Base-by-base conservation (phyloP, 805 yeast species). In the Sporopachydermia lactativora region DNA sequence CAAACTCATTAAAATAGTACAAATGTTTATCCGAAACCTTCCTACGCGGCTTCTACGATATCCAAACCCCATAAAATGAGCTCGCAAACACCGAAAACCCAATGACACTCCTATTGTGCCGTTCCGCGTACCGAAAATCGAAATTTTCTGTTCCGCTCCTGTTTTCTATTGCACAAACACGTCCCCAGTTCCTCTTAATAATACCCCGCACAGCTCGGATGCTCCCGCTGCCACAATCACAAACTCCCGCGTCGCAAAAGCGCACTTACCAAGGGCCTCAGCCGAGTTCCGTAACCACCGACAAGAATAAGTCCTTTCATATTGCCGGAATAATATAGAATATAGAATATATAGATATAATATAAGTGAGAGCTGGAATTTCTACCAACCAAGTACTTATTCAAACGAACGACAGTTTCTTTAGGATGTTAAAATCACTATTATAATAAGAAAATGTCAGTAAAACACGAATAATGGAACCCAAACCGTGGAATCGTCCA, bases 251-350 rank as follows among this genome's bases (percentile, higher is more conserved):
- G 13, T 13, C 15, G 17, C 11, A 43, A n/a, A n/a, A n/a, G n/a
- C 17, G 19, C n/a, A 44, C 47, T 34, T 45, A 45, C 47, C 58
- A 92, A 73, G 48, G 99, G 99, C 77, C 99, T 88, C 71, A 92
- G 81, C 72, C 99, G 92, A 59, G 99, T 92, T 74, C 99, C 99
- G 73, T 88, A 92, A 66, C 98, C 98, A 61, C 98, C 98, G 55
- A 89, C 97, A 64, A 89, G 79, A 74, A 89, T 89, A 66, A 89
- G 77, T 62, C 95, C 96, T 73, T 86, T 86, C 96, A 86, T 85
- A 24, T 24, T 24, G 31, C 13, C n/a, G n/a, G 31, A 8, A 8
- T 24, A n/a, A 24, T 24, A 24, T 24, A n/a, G n/a, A 24, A 8
- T 24, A 24, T 8, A 24, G n/a, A 24, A 8, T 8, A 24, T 24